These are phyloP conservation scores for Hydnum rufescens DNA, from an alignment of 768 basidiomycete genomes.

Conservation along the genomic window DNA sequence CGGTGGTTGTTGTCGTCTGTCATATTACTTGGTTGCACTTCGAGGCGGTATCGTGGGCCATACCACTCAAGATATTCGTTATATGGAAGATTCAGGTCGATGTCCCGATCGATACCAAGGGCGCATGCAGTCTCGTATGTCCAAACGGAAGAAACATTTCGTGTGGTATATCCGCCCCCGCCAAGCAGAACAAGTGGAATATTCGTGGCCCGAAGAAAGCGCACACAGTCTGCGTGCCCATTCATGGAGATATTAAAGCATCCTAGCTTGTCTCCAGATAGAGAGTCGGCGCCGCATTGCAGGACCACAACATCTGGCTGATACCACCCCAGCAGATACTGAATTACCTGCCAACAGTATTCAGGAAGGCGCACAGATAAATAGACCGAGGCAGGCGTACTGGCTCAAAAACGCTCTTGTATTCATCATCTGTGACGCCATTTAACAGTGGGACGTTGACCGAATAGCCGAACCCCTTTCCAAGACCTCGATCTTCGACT, in stretches of 20 bases:
- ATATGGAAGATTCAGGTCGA: conserved; percentile 64
- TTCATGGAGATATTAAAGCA: conserved; percentile 93
- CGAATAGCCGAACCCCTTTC: conserved; percentile 69
- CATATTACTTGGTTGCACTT: conserved; percentile 85
- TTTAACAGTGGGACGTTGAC: conserved; percentile 89
- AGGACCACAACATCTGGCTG: conserved; percentile 74
- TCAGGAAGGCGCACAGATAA: background rate
- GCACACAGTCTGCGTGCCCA: conserved; percentile 82
- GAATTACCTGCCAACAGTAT: conserved; percentile 39
- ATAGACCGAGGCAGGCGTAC: conserved; percentile 22
- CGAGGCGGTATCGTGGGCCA: conserved; percentile 82
- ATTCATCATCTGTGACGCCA: conserved; percentile 81
- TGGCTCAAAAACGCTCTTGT: conserved; percentile 76
- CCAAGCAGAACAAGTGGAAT: conserved; percentile 82
- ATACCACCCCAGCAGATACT: conserved; percentile 71
- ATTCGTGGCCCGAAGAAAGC: conserved; percentile 63
- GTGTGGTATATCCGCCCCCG: conserved; percentile 92
- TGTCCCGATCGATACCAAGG: conserved; percentile 61
- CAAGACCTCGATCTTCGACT: conserved; percentile 68
- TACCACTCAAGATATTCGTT: conserved; percentile 95
- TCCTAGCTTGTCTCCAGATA: conserved; percentile 87
- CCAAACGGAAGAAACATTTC: conserved; percentile 91
- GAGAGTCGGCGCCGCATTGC: conserved; percentile 91
- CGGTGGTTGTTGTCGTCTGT: conserved; percentile 78
- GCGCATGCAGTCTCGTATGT: conserved; percentile 93